These are phyloP conservation scores for Yamadazyma mexicana DNA, from an alignment of 1,139 yeast species.

Conservation along the genomic window DNA sequence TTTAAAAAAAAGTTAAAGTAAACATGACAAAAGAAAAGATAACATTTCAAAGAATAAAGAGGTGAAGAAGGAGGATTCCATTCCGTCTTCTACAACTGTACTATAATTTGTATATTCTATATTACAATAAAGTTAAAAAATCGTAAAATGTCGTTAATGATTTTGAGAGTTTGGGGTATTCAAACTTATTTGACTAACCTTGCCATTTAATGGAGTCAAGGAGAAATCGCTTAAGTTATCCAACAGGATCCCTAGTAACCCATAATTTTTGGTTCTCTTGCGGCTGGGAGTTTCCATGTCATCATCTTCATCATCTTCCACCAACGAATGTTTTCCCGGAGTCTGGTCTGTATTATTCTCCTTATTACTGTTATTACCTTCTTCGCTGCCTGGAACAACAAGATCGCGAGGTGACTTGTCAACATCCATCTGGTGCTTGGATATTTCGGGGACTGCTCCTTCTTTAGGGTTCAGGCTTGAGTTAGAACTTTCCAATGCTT, in stretches of 20 bases:
- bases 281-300: conserved; percentile 9
- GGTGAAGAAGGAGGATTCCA: too few relatives aligned
- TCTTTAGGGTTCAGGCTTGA: too few relatives aligned
- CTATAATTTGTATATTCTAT: conserved; percentile 8
- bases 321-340: not conserved
- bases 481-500: too few relatives aligned
- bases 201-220: conserved; percentile 19
- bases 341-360: not conserved
- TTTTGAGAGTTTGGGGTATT: conserved; percentile 4
- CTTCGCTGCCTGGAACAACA: too few relatives aligned
- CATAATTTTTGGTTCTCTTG: conserved; percentile 10
- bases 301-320: not conserved
- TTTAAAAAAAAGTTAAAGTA: too few relatives aligned
- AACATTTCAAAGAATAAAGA: not conserved
- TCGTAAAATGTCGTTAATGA: not conserved
- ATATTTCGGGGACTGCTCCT: too few relatives aligned
- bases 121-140: conserved; percentile 5
- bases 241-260: conserved; percentile 15
- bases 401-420: too few relatives aligned
- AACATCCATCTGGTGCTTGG: too few relatives aligned
- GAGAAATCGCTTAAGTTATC: conserved; percentile 5
- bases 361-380: too few relatives aligned
- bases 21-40: too few relatives aligned
- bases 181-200: conserved; percentile 15
- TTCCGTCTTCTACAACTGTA: conserved; percentile 5